Percentiles rank a stretch among this genome's conserved stretches.
phyloP scores from a whole-genome alignment of 768 basidiomycete species.

The Dendrothele bispora region DNA sequence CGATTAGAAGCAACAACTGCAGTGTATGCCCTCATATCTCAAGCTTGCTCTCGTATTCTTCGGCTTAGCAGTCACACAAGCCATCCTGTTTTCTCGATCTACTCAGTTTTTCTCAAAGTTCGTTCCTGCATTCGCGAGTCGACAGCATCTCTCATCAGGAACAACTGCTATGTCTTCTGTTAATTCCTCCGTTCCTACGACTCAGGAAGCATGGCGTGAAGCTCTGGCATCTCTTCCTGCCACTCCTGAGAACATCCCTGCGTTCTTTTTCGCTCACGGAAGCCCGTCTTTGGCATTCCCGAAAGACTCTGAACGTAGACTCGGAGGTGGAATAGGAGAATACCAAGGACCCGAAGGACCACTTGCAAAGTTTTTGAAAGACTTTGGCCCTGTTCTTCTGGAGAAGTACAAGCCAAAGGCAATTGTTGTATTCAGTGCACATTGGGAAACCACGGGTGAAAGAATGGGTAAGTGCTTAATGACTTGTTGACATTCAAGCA shows the following conservation, averaged over 20 bases:
- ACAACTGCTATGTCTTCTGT: constrained; percentile 2
- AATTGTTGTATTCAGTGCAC: constrained; percentile 82
- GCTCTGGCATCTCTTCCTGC: constrained; percentile 56
- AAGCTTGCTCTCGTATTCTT: not conserved
- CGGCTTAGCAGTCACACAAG: not conserved
- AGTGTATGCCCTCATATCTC: not conserved
- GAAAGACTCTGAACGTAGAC: not conserved
- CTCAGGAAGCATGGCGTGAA: constrained; percentile 45
- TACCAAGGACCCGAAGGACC: constrained; percentile 50
- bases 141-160: not conserved
- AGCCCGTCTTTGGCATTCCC: constrained; percentile 50
- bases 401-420: constrained; percentile 58
- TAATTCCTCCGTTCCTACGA: constrained; percentile 29
- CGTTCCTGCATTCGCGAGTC: not conserved
- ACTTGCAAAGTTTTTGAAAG: constrained; percentile 55
- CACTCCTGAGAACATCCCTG: constrained; percentile 61
- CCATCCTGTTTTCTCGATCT: not conserved
- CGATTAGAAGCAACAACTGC: no score
- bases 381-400: constrained; percentile 65
- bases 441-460: constrained; percentile 70
- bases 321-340: constrained; percentile 12
- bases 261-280: constrained; percentile 78
- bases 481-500: no score
- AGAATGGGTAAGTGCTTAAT: constrained; percentile 48
- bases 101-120: not conserved